These are phyloP conservation scores for Pseudogymnoascus sp. DNA, from an alignment of 2,329 filamentous ascomycete species.

Conservation along the genomic window DNA sequence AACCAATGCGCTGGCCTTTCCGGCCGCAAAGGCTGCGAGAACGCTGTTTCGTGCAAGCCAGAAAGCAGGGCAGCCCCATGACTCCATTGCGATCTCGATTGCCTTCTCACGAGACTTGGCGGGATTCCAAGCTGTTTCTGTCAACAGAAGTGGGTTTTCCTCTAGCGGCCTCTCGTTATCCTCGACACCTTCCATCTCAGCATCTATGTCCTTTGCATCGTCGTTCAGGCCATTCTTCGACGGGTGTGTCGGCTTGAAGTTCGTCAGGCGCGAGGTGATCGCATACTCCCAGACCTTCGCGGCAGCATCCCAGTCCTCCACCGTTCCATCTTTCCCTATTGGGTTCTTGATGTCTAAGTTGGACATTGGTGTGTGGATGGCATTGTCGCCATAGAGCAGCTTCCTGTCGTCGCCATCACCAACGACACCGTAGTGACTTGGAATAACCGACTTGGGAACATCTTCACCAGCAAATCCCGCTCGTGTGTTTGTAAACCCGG, in stretches of 20 bases:
- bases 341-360: constrained; percentile 84
- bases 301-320: constrained; percentile 94
- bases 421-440: constrained; percentile 72
- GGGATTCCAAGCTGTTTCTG: constrained; percentile 88
- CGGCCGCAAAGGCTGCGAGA: constrained; percentile 81
- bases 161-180: constrained; percentile 68
- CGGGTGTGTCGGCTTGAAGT: constrained; percentile 60
- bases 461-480: constrained; percentile 98
- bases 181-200: constrained; percentile 49
- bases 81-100: constrained; percentile 95
- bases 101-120: constrained; percentile 84
- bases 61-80: constrained; percentile 90
- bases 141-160: constrained; percentile 88
- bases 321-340: constrained; percentile 78
- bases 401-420: constrained; percentile 44
- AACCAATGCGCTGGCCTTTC: constrained; percentile 87
- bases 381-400: constrained; percentile 80
- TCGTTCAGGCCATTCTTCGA: constrained; percentile 75
- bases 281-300: constrained; percentile 87
- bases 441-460: constrained; percentile 85
- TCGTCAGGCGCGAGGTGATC: constrained; percentile 80
- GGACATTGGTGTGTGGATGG: constrained; percentile 66
- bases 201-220: constrained; percentile 48
- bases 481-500: constrained; percentile 83
- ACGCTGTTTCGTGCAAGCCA: constrained; percentile 87